Evolutionary conservation across 805 yeast species (phyloP).

Genomic region (Lipomyces anomalus): DNA sequence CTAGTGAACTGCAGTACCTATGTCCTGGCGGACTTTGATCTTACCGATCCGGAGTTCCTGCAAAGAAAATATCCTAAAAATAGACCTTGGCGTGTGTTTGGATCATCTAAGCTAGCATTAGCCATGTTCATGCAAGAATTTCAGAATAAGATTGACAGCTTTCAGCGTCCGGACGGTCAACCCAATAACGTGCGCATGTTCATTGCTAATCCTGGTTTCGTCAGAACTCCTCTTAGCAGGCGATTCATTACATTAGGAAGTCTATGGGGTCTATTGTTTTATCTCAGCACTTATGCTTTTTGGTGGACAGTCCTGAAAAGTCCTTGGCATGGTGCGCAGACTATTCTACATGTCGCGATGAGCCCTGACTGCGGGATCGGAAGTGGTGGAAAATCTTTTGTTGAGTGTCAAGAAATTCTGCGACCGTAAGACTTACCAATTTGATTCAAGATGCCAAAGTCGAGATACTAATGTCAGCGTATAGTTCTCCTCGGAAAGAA

Average conservation of each 20-base stretch:
- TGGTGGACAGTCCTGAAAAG: conserved; percentile 78
- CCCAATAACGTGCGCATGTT: conserved; percentile 65
- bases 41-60: conserved; percentile 60
- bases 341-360: conserved; percentile 59
- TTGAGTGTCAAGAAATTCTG: conserved; percentile 52
- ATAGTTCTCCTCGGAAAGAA: conserved; percentile 53
- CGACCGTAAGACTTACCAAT: conserved; percentile 4
- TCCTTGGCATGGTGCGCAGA: conserved; percentile 73
- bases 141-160: conserved; percentile 56
- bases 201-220: conserved; percentile 85
- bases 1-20: conserved; percentile 76
- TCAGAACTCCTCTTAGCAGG: conserved; percentile 82
- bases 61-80: conserved; percentile 52
- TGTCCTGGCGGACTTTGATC: conserved; percentile 60
- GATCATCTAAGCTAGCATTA: conserved; percentile 73
- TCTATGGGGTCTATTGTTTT: conserved; percentile 51
- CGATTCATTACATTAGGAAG: conserved; percentile 74
- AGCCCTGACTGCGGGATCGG: conserved; percentile 62
- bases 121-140: conserved; percentile 71
- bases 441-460: background rate
- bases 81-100: conserved; percentile 71
- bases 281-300: conserved; percentile 69
- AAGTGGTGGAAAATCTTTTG: conserved; percentile 63
- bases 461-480: background rate
- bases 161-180: conserved; percentile 60